Conservation (phyloP, 2,329 filamentous ascomycete species). For the Pseudopithomyces chartarum region DNA sequence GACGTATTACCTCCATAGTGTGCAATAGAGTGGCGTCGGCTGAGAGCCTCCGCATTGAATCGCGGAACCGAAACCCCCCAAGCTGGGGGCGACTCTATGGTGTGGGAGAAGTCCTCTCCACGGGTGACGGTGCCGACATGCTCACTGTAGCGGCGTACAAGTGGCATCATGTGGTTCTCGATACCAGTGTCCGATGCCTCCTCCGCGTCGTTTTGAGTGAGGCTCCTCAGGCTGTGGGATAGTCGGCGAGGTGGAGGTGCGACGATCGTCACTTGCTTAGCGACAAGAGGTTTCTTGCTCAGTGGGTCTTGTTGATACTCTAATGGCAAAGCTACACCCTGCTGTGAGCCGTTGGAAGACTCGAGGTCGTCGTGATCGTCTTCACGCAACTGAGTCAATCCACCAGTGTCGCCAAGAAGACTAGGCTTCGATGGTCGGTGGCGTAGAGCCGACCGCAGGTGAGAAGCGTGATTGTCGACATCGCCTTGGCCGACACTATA, state of each 20-base stretch:
- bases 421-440: conserved; percentile 81
- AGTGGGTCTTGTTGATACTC: conserved; percentile 35
- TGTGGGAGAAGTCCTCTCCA: conserved; percentile 29
- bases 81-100: conserved; percentile 27
- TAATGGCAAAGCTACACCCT: conserved; percentile 49
- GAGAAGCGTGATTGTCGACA: conserved; percentile 50
- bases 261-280: conserved; percentile 43
- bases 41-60: conserved; percentile 55
- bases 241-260: conserved; percentile 36
- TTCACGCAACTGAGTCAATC: conserved; percentile 40
- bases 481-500: conserved; percentile 94
- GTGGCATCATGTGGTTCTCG: conserved; percentile 39
- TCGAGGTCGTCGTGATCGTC: conserved; percentile 68
- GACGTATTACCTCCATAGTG: conserved; percentile 38
- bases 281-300: conserved; percentile 31
- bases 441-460: conserved; percentile 61
- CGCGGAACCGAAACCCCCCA: conserved; percentile 35
- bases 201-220: conserved; percentile 72
- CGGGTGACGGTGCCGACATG: conserved; percentile 29
- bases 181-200: conserved; percentile 67
- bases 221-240: conserved; percentile 59
- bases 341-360: conserved; percentile 61
- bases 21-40: conserved; percentile 78
- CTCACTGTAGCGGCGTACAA: conserved; percentile 45
- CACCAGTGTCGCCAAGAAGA: conserved; percentile 66